Conservation (phyloP, 768 basidiomycete species). For the Termitomyces sp. region DNA sequence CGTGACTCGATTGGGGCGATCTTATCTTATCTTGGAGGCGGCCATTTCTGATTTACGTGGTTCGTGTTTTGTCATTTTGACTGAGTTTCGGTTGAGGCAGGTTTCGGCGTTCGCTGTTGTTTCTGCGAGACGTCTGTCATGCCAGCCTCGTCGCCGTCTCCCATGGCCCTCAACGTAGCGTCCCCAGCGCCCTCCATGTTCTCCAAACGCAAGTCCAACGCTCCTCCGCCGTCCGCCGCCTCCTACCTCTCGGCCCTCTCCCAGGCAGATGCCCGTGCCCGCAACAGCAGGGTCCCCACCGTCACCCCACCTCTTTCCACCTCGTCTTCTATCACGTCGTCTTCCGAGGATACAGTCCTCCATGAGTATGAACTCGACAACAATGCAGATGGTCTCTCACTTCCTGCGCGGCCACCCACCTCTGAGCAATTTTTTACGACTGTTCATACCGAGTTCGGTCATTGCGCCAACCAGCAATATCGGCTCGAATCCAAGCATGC, state of each 20-base stretch:
- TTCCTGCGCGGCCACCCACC: slow-evolving; percentile 65
- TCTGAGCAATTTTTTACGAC: slow-evolving; percentile 76
- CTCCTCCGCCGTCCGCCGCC: slow-evolving; percentile 32
- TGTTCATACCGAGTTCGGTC: slow-evolving; percentile 89
- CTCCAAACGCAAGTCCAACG: slow-evolving; percentile 40
- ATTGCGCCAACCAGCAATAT: slow-evolving; percentile 73
- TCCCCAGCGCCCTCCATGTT: slow-evolving; percentile 52
- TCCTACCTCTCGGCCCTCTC: slow-evolving; percentile 39
- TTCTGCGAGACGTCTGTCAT: slow-evolving; percentile 3
- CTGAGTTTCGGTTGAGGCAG: neutral
- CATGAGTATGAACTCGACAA: slow-evolving; percentile 43
- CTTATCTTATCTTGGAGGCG: slow-evolving; percentile 3
- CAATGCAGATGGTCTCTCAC: slow-evolving; percentile 48
- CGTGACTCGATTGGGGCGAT: neutral
- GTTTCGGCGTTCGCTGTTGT: neutral
- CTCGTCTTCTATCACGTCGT: slow-evolving; percentile 65
- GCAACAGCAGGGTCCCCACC: slow-evolving; percentile 41
- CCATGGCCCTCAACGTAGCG: slow-evolving; percentile 55
- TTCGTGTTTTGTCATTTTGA: neutral
- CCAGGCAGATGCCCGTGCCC: slow-evolving; percentile 59
- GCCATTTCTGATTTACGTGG: neutral
- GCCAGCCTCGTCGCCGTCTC: slow-evolving; percentile 36
- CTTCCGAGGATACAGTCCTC: slow-evolving; percentile 63
- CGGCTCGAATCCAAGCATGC: slow-evolving; percentile 64
- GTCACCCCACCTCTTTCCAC: slow-evolving; percentile 70